Conservation (phyloP, 2,329 filamentous ascomycete species). For the Botryotinia convoluta region DNA sequence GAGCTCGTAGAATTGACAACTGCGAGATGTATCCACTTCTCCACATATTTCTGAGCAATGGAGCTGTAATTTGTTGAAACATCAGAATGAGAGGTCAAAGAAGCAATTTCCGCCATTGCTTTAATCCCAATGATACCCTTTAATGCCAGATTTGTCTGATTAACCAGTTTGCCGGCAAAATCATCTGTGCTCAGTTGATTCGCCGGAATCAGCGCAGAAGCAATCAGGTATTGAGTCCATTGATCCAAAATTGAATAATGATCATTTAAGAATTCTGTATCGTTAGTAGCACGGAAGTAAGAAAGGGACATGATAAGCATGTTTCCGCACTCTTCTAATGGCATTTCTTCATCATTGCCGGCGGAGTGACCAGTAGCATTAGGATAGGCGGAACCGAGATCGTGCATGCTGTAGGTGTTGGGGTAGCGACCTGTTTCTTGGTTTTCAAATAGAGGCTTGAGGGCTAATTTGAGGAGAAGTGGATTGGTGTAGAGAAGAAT, state of each 20-base stretch:
- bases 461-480: slow-evolving; percentile 53
- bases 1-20: slow-evolving; percentile 58
- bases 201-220: slow-evolving; percentile 69
- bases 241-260: slow-evolving; percentile 73
- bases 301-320: slow-evolving; percentile 81
- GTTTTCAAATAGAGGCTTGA: slow-evolving; percentile 65
- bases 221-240: slow-evolving; percentile 75
- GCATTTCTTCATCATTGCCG: slow-evolving; percentile 72
- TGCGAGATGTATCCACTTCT: slow-evolving; percentile 68
- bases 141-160: slow-evolving; percentile 78
- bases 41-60: slow-evolving; percentile 66
- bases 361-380: slow-evolving; percentile 69
- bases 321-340: slow-evolving; percentile 75
- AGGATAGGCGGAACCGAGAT: slow-evolving; percentile 67
- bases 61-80: slow-evolving; percentile 57
- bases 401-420: slow-evolving; percentile 70
- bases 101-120: slow-evolving; percentile 72
- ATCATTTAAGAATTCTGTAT: slow-evolving; percentile 55
- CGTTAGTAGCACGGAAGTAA: slow-evolving; percentile 54
- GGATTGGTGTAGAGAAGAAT: slow-evolving; percentile 82
- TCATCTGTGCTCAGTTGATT: slow-evolving; percentile 81
- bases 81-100: slow-evolving; percentile 54
- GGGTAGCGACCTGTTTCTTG: slow-evolving; percentile 66
- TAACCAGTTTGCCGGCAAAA: slow-evolving; percentile 73
- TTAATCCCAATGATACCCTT: slow-evolving; percentile 83